A percentile compares a stretch with the other conserved stretches of the same genome.
phyloP scores from a whole-genome alignment of 768 basidiomycete species.

The Leucocoprinus leucothites region DNA sequence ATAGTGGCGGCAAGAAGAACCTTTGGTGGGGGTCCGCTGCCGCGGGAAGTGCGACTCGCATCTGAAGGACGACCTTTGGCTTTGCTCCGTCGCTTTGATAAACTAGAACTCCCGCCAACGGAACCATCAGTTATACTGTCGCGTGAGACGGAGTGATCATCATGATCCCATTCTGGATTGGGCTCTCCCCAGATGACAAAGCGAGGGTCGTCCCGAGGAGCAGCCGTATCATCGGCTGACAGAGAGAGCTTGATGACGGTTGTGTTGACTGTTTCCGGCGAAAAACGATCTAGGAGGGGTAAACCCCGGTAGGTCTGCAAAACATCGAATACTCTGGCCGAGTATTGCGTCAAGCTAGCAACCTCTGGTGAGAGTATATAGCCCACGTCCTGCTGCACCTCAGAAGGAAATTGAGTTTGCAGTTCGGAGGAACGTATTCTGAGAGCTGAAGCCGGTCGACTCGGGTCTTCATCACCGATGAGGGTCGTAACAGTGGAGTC shows the following conservation, averaged over 20 bases:
- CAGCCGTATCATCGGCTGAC: conserved; percentile 59
- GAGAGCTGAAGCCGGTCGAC: conserved; percentile 27
- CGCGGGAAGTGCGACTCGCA: conserved; percentile 18
- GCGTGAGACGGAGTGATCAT: conserved; percentile 30
- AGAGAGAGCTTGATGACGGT: conserved; percentile 74
- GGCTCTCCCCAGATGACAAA: conserved; percentile 89
- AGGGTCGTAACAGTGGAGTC: conserved; percentile 18
- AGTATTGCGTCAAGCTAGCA: conserved; percentile 57
- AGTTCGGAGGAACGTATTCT: conserved; percentile 6
- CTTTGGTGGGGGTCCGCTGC: conserved; percentile 24
- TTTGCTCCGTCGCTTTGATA: conserved; percentile 33
- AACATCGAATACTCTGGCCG: conserved; percentile 76
- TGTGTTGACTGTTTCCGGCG: conserved; percentile 51
- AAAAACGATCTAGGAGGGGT: conserved; percentile 66
- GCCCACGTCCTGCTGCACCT: conserved; percentile 11
- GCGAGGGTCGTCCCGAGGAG: conserved; percentile 83
- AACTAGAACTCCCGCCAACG: conserved; percentile 22
- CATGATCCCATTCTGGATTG: conserved; percentile 27
- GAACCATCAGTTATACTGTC: conserved; percentile 30
- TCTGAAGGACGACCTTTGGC: conserved; percentile 29
- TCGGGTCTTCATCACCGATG: conserved; percentile 15
- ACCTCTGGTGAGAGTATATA: conserved; percentile 42
- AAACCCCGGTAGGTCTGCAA: conserved; percentile 78
- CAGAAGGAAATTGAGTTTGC: conserved; percentile 10
- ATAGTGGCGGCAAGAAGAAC: conserved; percentile 87